Conservation (phyloP, 2,329 filamentous ascomycete genomes). For the Septoria petroselini region DNA sequence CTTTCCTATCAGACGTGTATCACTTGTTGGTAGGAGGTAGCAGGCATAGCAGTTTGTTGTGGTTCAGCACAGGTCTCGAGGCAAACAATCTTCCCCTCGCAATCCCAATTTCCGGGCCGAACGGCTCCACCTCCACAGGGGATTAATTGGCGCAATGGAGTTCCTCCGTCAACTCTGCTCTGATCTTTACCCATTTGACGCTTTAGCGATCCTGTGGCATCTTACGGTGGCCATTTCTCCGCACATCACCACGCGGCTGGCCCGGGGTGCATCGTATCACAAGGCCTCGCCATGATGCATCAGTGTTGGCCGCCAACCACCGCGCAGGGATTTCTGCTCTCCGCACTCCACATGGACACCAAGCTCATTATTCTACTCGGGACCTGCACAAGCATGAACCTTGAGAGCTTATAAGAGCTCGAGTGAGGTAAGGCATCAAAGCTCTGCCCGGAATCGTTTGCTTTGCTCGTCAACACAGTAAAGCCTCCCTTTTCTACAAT, state of each 20-base stretch:
- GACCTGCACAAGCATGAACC: slow-evolving; percentile 21
- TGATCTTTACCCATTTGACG: slow-evolving; percentile 18
- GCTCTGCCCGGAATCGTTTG: background rate
- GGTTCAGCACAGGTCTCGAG: too few relatives aligned
- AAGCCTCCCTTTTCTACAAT: background rate
- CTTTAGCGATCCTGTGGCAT: slow-evolving; percentile 4
- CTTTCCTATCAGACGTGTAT: too few relatives aligned
- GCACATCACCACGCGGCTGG: slow-evolving; percentile 10
- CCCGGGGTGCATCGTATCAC: background rate
- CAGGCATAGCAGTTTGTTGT: too few relatives aligned
- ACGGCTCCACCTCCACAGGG: slow-evolving; percentile 10
- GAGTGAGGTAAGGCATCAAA: slow-evolving; percentile 9
- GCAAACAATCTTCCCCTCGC: background rate
- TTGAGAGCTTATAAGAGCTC: slow-evolving; percentile 15
- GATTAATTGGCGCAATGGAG: slow-evolving; percentile 22
- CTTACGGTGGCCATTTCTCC: slow-evolving; percentile 10
- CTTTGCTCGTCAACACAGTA: slow-evolving; percentile 1
- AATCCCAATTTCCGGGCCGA: slow-evolving; percentile 3
- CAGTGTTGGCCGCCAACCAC: slow-evolving; percentile 8
- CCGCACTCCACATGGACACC: slow-evolving; percentile 8
- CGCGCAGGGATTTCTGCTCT: slow-evolving; percentile 1
- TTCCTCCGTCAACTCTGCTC: slow-evolving; percentile 17
- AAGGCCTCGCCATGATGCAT: background rate
- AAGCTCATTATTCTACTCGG: slow-evolving; percentile 13
- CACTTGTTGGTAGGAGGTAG: too few relatives aligned